phyloP scores from a whole-genome alignment of 495 filamentous ascomycete species.

The Cenococcum geophilum region DNA sequence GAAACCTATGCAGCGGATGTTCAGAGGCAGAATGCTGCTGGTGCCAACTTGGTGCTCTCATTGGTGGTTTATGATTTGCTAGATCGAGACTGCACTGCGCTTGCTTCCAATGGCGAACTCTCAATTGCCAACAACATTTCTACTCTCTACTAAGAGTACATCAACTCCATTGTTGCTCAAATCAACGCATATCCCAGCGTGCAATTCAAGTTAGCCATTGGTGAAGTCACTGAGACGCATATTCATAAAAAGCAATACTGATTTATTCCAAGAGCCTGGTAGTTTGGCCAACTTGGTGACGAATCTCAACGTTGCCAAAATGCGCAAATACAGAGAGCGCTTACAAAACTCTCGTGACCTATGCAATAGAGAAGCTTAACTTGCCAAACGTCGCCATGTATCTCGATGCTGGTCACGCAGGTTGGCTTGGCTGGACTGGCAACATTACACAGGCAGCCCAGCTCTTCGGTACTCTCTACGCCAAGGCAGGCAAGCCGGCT shows the following conservation, averaged over 20 bases:
- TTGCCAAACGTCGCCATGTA: conserved; percentile 79
- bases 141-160: no score
- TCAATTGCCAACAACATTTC: conserved; percentile 48
- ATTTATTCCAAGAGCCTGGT: conserved; percentile 65
- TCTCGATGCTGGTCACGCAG: conserved; percentile 72
- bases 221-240: no score
- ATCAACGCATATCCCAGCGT: neutral
- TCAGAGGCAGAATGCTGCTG: neutral
- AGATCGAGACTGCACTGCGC: conserved; percentile 70
- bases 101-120: conserved; percentile 73
- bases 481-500: conserved; percentile 55
- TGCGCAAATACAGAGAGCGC: conserved; percentile 57
- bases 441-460: conserved; percentile 67
- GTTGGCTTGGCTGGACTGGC: conserved; percentile 78
- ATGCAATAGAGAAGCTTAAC: conserved; percentile 65
- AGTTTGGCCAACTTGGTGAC: conserved; percentile 76
- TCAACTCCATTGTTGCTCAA: conserved; percentile 36
- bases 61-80: conserved; percentile 70
- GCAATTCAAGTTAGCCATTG: conserved; percentile 40
- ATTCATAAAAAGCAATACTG: no score
- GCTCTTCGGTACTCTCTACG: conserved; percentile 62
- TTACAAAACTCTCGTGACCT: conserved; percentile 65
- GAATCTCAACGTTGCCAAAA: conserved; percentile 54
- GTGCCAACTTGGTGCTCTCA: neutral
- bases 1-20: neutral